Conservation (phyloP, 306 rosid species). For the Castanopsis chinensis region DNA sequence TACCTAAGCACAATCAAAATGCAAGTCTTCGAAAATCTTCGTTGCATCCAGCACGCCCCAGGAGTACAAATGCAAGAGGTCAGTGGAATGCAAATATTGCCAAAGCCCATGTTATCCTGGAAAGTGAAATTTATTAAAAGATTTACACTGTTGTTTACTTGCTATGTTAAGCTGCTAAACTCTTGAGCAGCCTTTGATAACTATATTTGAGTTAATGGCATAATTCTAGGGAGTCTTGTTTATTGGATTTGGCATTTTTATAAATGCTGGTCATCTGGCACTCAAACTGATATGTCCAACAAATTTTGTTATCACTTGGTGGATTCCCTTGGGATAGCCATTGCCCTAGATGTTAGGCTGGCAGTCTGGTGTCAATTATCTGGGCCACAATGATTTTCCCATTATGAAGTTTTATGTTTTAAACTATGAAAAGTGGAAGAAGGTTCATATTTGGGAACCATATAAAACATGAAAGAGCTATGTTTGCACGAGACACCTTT, state of each 20-base stretch:
- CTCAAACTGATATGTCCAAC: neutral
- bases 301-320: neutral
- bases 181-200: neutral
- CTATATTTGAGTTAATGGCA: too few species aligned
- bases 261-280: neutral
- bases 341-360: neutral
- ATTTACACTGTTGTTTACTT: neutral
- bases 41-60: constrained; percentile 91
- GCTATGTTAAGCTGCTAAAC: neutral
- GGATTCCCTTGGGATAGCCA: neutral
- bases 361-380: neutral
- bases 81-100: constrained; percentile 23
- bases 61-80: constrained; percentile 99
- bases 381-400: neutral
- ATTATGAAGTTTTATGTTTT: neutral
- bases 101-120: constrained; percentile 2
- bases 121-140: neutral
- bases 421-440: too few species aligned
- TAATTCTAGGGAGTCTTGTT: too few species aligned
- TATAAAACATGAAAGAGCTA: neutral
- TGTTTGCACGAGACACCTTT: neutral
- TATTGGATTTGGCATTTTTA: too few species aligned
- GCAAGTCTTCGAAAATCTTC: constrained; percentile 94
- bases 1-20: constrained; percentile 84
- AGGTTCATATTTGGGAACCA: neutral